Evolutionary conservation across 2,329 filamentous ascomycete species (phyloP), one percentile per base, ranked within the genome.

Genomic region (Hirsutella minnesotensis): DNA sequence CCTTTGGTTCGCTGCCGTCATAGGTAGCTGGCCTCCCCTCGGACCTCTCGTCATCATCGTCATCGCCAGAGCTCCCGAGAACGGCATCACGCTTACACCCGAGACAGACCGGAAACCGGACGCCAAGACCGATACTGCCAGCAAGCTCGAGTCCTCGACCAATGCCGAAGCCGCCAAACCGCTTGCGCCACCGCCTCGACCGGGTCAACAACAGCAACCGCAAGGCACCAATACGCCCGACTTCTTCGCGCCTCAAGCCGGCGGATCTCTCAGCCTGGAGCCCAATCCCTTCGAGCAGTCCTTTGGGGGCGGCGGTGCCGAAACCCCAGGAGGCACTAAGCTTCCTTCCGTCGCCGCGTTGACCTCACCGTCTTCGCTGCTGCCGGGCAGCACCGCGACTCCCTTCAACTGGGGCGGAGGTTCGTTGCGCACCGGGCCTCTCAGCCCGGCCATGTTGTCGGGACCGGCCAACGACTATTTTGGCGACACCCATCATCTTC

Each of bases 271-370:
- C 59, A 81, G 77, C 54, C 76, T 84, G 61, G 92, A 96, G 69
- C 88, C 88, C 46, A 96, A 98, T 64, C 90, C 92, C 9, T 96
- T 98, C 57, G 92, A 96, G 62, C 86, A 92, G 64, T 95, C 90
- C 7, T 98, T 98, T 60, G 81, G 76, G 52, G 69, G 69, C 40
- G 67, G 73, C 47, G 68, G 68, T 43, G 75, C 79, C 53, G 86
- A 94, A 61, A 94, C 90, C 27, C 88, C 90, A 15, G 85, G 86
- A 52, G 83, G 77, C 50, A 80, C 78, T 46, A 82, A 95, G 56
- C 71, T 98, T 48, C 92, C 92, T 40, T 85, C 89, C 15, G 88
- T 96, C 52, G 88, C 88, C 38, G 77, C 88, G 49, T 75, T 98
- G 54, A 94, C 92, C 20, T 96, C 92, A 38, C 90, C 92, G 7